phyloP scores from a whole-genome alignment of 305 asterid genomes.

The Nicotiana rustica region DNA sequence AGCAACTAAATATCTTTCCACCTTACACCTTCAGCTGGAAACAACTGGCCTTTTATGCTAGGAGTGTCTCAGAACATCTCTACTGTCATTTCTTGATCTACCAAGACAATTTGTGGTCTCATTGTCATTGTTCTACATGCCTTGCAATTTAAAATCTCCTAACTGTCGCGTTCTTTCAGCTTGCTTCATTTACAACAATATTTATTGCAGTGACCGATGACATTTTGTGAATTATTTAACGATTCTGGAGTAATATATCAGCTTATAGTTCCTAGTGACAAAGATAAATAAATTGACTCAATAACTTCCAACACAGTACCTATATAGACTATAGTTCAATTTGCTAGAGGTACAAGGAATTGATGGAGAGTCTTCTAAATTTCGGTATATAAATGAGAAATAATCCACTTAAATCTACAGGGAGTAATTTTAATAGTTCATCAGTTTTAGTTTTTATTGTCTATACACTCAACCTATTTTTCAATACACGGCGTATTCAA shows the following conservation, averaged over 20 bases:
- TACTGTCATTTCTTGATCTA: not conserved
- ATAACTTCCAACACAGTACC: no score
- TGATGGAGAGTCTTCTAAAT: no score
- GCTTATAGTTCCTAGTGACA: no score
- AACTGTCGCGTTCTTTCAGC: not conserved
- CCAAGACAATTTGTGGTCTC: slow-evolving; percentile 7
- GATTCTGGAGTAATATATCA: no score
- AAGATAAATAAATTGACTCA: no score
- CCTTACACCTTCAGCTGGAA: slow-evolving; percentile 8
- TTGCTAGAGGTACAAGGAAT: slow-evolving; percentile 17
- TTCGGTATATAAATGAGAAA: no score
- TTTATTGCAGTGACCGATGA: slow-evolving; percentile 22
- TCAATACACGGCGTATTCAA: no score
- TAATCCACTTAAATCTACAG: no score
- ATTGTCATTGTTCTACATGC: not conserved
- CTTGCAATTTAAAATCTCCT: slow-evolving; percentile 23
- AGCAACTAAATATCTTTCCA: slow-evolving; percentile 17
- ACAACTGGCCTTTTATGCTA: not conserved
- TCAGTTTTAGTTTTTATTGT: no score
- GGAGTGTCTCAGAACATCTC: slow-evolving; percentile 4
- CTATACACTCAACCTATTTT: no score
- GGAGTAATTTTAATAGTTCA: no score
- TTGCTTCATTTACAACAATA: slow-evolving; percentile 25
- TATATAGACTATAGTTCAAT: no score
- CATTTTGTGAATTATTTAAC: not conserved